Conservation (phyloP, 225 moss, liverwort and hornwort genomes). For the Physcomitrium patens region DNA sequence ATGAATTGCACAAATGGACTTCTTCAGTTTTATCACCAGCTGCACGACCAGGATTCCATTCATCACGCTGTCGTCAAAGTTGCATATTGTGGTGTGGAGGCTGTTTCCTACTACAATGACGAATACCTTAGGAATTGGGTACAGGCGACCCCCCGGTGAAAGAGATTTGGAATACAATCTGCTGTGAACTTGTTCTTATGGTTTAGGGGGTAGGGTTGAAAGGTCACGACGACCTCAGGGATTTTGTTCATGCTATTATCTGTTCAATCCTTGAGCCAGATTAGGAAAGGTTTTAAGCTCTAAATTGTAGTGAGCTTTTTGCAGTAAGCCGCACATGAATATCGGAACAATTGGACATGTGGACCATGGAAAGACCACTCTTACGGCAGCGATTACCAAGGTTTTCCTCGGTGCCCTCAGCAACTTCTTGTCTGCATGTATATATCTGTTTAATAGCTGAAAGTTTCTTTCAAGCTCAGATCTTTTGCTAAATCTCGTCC, state of each 20-base stretch:
- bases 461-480: background rate
- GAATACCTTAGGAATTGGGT: background rate
- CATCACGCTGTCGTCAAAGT: background rate
- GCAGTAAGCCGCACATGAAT: conserved; percentile 74
- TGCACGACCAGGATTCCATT: background rate
- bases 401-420: conserved; percentile 16
- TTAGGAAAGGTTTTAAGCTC: background rate
- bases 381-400: conserved; percentile 73
- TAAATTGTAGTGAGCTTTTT: conserved; percentile 4
- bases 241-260: background rate
- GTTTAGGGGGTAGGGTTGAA: no score
- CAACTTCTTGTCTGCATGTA: background rate
- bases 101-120: background rate
- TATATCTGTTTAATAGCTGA: conserved; percentile 1
- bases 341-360: conserved; percentile 82
- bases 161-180: background rate
- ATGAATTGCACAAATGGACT: background rate
- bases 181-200: background rate
- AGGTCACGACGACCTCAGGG: background rate
- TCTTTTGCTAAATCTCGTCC: background rate
- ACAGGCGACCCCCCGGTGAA: background rate
- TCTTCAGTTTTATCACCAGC: background rate
- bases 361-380: conserved; percentile 77
- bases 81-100: background rate
- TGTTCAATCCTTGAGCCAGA: background rate